phyloP scores from a whole-genome alignment of 2,329 filamentous ascomycete genomes.

The Pseudohalonectria lignicola region DNA sequence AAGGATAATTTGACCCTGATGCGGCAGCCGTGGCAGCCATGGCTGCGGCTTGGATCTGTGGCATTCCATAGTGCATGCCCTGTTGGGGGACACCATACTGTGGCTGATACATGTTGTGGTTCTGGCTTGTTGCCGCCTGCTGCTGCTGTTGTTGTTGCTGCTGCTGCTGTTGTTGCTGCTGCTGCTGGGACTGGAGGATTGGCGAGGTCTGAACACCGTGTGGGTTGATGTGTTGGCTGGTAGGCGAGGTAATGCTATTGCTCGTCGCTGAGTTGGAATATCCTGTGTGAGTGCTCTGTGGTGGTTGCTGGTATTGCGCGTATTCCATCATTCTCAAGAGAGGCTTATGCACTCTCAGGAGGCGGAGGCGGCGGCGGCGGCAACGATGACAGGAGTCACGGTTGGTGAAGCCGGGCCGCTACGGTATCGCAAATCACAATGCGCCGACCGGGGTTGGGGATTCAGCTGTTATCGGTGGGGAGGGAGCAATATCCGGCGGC shows the following conservation, averaged over 20 bases:
- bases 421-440: too few species aligned
- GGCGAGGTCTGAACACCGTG: constrained; percentile 71
- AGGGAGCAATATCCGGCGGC: too few species aligned
- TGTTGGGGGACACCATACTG: constrained; percentile 63
- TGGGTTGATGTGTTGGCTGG: constrained; percentile 59
- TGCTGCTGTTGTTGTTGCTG: constrained; percentile 56
- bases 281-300: constrained; percentile 53
- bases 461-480: too few species aligned
- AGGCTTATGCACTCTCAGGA: too few species aligned
- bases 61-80: constrained; percentile 75
- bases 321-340: constrained; percentile 57
- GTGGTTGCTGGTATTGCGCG: constrained; percentile 60
- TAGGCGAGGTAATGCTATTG: constrained; percentile 61
- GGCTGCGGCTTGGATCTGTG: constrained; percentile 76
- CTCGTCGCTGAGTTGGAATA: constrained; percentile 47
- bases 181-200: constrained; percentile 69
- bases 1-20: constrained; percentile 67
- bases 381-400: too few species aligned
- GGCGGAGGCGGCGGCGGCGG: too few species aligned
- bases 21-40: constrained; percentile 89
- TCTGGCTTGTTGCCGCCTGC: constrained; percentile 45
- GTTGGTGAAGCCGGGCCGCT: too few species aligned
- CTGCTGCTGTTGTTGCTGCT: constrained; percentile 37
- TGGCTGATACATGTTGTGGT: constrained; percentile 71
- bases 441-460: too few species aligned